Conservation (phyloP, 1,284 basidiomycete genomes). For the Cryptococcus sp. region DNA sequence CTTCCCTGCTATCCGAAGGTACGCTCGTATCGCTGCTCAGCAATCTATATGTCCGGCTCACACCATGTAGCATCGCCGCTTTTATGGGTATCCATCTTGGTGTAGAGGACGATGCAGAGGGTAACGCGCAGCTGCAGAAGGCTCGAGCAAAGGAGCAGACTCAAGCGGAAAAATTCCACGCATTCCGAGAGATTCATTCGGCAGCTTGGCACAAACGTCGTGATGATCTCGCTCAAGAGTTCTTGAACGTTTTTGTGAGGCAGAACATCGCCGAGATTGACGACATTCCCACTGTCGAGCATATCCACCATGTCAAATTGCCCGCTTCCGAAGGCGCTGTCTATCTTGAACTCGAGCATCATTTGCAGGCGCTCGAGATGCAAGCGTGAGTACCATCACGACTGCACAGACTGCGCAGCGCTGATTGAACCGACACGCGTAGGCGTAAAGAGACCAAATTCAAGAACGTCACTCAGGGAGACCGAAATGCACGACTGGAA, state of each 20-base stretch:
- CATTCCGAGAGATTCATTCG: slow-evolving; percentile 91
- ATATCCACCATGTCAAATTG: slow-evolving; percentile 68
- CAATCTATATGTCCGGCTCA: background rate
- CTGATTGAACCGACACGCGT: slow-evolving; percentile 12
- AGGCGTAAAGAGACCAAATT: slow-evolving; percentile 76
- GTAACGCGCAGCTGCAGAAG: slow-evolving; percentile 70
- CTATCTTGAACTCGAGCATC: slow-evolving; percentile 93
- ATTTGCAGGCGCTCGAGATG: slow-evolving; percentile 63
- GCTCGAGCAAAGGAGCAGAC: slow-evolving; percentile 81
- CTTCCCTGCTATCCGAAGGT: slow-evolving; percentile 83
- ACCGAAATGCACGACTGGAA: slow-evolving; percentile 83
- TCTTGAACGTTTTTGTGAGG: slow-evolving; percentile 79
- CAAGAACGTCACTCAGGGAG: slow-evolving; percentile 59
- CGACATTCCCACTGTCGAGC: slow-evolving; percentile 78
- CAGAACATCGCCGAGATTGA: slow-evolving; percentile 98
- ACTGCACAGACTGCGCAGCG: no score
- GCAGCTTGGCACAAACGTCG: slow-evolving; percentile 88
- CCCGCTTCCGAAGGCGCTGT: slow-evolving; percentile 94
- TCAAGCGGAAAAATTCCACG: slow-evolving; percentile 89
- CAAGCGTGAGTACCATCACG: slow-evolving; percentile 37
- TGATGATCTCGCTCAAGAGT: slow-evolving; percentile 77
- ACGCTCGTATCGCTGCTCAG: slow-evolving; percentile 4
- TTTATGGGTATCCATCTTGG: slow-evolving; percentile 85
- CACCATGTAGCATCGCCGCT: slow-evolving; percentile 65
- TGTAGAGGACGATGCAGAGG: slow-evolving; percentile 84